phyloP scores from a whole-genome alignment of 2,329 filamentous ascomycete genomes.

The Trichoderma gracile region DNA sequence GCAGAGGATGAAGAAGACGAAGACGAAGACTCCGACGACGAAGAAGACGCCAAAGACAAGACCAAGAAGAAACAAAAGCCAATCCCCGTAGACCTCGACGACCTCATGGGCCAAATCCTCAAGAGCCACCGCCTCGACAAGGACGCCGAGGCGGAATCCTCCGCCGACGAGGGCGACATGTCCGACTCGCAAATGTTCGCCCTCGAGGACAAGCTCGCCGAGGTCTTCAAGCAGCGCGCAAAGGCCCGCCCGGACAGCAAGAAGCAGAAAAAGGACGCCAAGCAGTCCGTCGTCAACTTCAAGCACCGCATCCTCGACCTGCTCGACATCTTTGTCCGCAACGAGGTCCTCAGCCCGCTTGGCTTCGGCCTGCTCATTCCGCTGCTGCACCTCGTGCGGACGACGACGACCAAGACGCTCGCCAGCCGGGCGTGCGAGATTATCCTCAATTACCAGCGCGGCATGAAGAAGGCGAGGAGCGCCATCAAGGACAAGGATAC shows the following conservation, averaged over 20 bases:
- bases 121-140: constrained; percentile 68
- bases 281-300: constrained; percentile 87
- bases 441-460: constrained; percentile 70
- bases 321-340: constrained; percentile 79
- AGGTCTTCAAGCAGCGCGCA: constrained; percentile 78
- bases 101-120: constrained; percentile 74
- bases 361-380: constrained; percentile 72
- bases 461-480: constrained; percentile 58
- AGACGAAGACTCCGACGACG: constrained; percentile 46
- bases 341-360: constrained; percentile 67
- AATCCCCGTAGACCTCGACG: constrained; percentile 60
- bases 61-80: constrained; percentile 42
- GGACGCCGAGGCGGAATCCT: constrained; percentile 55
- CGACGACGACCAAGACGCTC: constrained; percentile 74
- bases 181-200: constrained; percentile 94
- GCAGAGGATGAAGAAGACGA: constrained; percentile 47
- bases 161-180: constrained; percentile 77
- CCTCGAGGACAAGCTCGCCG: constrained; percentile 77
- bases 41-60: constrained; percentile 47
- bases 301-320: constrained; percentile 92
- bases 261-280: constrained; percentile 83
- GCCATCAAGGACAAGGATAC: constrained; percentile 34
- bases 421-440: constrained; percentile 72
- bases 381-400: constrained; percentile 72
- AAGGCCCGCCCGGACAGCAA: constrained; percentile 67